Conservation (phyloP, 495 filamentous ascomycete genomes). For the Monascus purpureus region DNA sequence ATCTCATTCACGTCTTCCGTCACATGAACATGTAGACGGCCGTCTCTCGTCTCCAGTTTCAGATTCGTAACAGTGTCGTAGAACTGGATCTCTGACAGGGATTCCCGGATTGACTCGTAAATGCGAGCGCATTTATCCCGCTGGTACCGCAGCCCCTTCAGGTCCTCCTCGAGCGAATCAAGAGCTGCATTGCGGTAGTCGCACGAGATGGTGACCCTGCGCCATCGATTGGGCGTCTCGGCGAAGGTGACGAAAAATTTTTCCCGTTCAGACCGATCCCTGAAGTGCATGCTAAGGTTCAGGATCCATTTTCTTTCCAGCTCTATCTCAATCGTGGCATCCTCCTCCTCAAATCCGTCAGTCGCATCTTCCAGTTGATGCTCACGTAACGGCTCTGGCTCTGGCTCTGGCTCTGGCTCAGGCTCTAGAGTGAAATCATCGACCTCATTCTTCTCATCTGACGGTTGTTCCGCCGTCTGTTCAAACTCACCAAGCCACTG, state of each 20-base stretch:
- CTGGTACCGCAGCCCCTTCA: conserved; percentile 67
- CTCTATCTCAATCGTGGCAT: conserved; percentile 58
- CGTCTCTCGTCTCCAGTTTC: conserved; percentile 81
- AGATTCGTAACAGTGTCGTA: conserved; percentile 93
- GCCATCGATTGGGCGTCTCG: conserved; percentile 63
- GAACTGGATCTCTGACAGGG: conserved; percentile 81
- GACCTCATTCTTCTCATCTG: conserved; percentile 10
- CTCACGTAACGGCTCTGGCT: not conserved
- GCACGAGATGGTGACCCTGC: conserved; percentile 81
- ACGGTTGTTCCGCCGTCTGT: conserved; percentile 21
- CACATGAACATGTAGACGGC: conserved; percentile 87
- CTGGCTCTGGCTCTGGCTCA: not conserved
- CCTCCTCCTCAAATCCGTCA: no score
- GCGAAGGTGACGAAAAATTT: conserved; percentile 98
- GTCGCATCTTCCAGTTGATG: conserved; percentile 7
- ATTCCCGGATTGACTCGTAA: conserved; percentile 91
- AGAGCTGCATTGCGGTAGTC: conserved; percentile 75
- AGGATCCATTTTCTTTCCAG: conserved; percentile 86
- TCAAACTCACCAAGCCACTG: conserved; percentile 28
- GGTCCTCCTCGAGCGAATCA: conserved; percentile 74
- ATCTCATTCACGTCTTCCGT: conserved; percentile 97
- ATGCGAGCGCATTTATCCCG: conserved; percentile 90
- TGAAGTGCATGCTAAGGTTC: conserved; percentile 97
- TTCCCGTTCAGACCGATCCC: conserved; percentile 84
- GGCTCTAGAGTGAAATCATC: conserved; percentile 19